Percentiles rank a stretch among this genome's conserved stretches.
Conservation (phyloP, 768 basidiomycete species). For the Galerina sulciceps region DNA sequence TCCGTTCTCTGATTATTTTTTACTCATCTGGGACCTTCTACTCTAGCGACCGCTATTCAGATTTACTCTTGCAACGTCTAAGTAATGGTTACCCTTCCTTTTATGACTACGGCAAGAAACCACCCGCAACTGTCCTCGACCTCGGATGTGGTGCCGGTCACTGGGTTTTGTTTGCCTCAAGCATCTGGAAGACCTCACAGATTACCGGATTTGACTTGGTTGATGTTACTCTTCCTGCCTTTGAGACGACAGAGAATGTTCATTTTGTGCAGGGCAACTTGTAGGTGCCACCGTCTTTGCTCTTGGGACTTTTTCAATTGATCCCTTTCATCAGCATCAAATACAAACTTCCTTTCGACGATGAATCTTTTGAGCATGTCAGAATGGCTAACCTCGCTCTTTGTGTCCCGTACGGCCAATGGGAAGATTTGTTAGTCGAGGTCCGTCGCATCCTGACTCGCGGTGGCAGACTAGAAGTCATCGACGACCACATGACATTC, state of each 20-base stretch:
- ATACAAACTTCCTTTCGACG: slow-evolving; percentile 62
- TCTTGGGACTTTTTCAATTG: neutral
- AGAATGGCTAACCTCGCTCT: slow-evolving; percentile 72
- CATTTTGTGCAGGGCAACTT: slow-evolving; percentile 68
- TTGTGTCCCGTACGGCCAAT: slow-evolving; percentile 61
- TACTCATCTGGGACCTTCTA: slow-evolving; percentile 10
- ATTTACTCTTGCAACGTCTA: slow-evolving; percentile 59
- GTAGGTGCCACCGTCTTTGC: slow-evolving; percentile 42
- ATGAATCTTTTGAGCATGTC: slow-evolving; percentile 70
- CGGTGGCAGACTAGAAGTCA: slow-evolving; percentile 71
- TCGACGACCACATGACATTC: slow-evolving; percentile 74
- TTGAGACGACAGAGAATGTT: slow-evolving; percentile 44
- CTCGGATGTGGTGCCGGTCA: slow-evolving; percentile 76
- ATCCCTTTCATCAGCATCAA: slow-evolving; percentile 47
- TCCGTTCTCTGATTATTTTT: neutral
- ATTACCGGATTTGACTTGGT: slow-evolving; percentile 74
- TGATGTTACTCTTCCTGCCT: slow-evolving; percentile 42
- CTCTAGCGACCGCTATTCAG: slow-evolving; percentile 63
- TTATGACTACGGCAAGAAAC: slow-evolving; percentile 48
- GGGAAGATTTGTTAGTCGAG: slow-evolving; percentile 65
- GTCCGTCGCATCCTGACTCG: slow-evolving; percentile 61
- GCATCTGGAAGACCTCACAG: slow-evolving; percentile 59
- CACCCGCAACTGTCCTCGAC: slow-evolving; percentile 65
- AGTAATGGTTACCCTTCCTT: slow-evolving; percentile 64
- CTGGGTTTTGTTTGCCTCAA: slow-evolving; percentile 70